A percentile compares a stretch with the other conserved stretches of the same genome.
Conservation (phyloP, 2,329 filamentous ascomycete species). For the Pestalotiopsis fici region DNA sequence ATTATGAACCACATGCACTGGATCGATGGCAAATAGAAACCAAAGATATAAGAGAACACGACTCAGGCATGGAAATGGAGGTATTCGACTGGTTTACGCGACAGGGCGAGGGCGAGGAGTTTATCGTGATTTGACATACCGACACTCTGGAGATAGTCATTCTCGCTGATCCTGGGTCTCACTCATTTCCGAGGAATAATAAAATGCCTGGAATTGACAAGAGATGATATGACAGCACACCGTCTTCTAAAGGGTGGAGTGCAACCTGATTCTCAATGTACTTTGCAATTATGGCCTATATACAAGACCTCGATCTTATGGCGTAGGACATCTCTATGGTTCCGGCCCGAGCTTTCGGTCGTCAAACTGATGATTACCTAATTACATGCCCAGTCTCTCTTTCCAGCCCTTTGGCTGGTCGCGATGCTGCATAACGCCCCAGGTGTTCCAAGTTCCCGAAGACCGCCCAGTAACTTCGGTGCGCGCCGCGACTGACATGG, state of each 20-base stretch:
- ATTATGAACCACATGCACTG: too few relatives aligned
- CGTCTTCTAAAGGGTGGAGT: not conserved
- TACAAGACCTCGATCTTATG: not conserved
- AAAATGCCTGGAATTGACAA: too few relatives aligned
- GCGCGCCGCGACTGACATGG: not conserved
- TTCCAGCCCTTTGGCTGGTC: conserved; percentile 7
- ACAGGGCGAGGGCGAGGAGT: too few relatives aligned
- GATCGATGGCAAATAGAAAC: too few relatives aligned
- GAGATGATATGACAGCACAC: too few relatives aligned
- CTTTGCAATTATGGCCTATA: not conserved
- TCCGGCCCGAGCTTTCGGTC: not conserved
- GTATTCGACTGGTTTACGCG: too few relatives aligned
- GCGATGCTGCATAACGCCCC: conserved; percentile 14
- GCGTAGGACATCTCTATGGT: not conserved
- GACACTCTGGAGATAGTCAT: too few relatives aligned
- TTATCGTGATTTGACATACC: too few relatives aligned
- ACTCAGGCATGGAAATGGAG: too few relatives aligned
- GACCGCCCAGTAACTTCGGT: conserved; percentile 5
- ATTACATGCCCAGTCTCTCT: conserved; percentile 2
- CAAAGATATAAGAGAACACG: too few relatives aligned
- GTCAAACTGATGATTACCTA: not conserved
- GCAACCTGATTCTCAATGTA: not conserved
- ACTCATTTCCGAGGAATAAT: too few relatives aligned
- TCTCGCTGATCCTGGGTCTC: too few relatives aligned
- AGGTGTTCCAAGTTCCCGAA: conserved; percentile 13